phyloP scores from a whole-genome alignment of 352 stramenopile genomes.

The Phytophthora pisi region DNA sequence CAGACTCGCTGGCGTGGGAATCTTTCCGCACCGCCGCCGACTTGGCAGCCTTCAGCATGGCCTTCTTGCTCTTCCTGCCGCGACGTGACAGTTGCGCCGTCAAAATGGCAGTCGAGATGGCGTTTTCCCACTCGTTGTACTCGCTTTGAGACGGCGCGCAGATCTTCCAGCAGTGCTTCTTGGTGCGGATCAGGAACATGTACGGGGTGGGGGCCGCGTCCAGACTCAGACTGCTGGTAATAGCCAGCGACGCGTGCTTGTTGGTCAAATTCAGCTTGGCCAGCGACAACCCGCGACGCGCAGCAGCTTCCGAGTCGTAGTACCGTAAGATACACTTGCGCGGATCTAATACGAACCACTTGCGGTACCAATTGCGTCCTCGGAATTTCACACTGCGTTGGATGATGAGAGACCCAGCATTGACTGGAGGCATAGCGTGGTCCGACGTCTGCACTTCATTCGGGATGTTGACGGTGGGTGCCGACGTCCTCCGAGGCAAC shows the following conservation, averaged over 20 bases:
- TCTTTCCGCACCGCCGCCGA: slow-evolving; percentile 27
- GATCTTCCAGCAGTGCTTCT: slow-evolving; percentile 76
- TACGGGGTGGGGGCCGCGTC: slow-evolving; percentile 70
- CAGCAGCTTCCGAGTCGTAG: slow-evolving; percentile 73
- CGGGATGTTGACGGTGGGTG: slow-evolving; percentile 8
- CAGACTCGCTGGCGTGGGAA: slow-evolving; percentile 25
- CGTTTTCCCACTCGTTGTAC: slow-evolving; percentile 75
- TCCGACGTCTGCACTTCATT: slow-evolving; percentile 15
- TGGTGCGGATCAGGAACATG: slow-evolving; percentile 68
- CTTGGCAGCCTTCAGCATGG: slow-evolving; percentile 34
- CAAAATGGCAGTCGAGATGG: slow-evolving; percentile 75
- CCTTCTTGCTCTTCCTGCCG: slow-evolving; percentile 36
- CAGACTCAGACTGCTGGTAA: slow-evolving; percentile 60
- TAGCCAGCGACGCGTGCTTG: slow-evolving; percentile 66
- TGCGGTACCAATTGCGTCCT: slow-evolving; percentile 77
- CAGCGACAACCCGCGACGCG: slow-evolving; percentile 58
- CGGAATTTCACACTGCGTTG: slow-evolving; percentile 77
- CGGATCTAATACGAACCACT: slow-evolving; percentile 79
- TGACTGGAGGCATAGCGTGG: slow-evolving; percentile 28
- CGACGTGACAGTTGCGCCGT: slow-evolving; percentile 58
- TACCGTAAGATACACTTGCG: slow-evolving; percentile 70
- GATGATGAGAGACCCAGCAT: slow-evolving; percentile 67
- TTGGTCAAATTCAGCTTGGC: slow-evolving; percentile 68
- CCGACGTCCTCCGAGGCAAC: slow-evolving; percentile 29
- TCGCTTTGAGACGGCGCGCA: slow-evolving; percentile 57